Conservation (phyloP, 2,329 filamentous ascomycete genomes). For the Lecanoromycetidae sp. region DNA sequence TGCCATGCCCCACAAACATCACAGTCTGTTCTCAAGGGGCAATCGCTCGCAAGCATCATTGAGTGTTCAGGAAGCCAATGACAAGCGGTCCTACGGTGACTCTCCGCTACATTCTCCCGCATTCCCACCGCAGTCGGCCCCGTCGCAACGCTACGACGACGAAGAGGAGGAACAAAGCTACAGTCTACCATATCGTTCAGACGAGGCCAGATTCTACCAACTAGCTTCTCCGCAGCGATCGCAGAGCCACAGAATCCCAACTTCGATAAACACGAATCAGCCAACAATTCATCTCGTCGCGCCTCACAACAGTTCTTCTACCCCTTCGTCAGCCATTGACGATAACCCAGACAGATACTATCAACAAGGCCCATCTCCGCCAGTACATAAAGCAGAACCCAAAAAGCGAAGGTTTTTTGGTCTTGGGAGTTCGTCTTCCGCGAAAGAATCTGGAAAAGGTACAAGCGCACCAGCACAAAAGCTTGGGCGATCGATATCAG, state of each 20-base stretch:
- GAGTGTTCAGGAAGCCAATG: conserved; percentile 8
- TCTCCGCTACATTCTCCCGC: conserved; percentile 17
- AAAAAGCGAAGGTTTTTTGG: conserved; percentile 21
- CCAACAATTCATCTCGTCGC: conserved; percentile 17
- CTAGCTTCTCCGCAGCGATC: conserved; percentile 11
- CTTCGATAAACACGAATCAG: conserved; percentile 10
- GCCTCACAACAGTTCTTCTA: conserved; percentile 13
- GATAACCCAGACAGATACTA: conserved; percentile 32
- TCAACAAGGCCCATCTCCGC: conserved; percentile 18
- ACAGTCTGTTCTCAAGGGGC: conserved; percentile 7
- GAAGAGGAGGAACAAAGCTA: conserved; percentile 9
- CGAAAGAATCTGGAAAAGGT: conserved; percentile 13
- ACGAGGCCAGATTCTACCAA: conserved; percentile 13
- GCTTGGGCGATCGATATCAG: conserved; percentile 22
- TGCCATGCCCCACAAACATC: conserved; percentile 15
- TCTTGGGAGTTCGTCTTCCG: conserved; percentile 19
- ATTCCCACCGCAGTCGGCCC: conserved; percentile 10
- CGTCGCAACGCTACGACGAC: conserved; percentile 6
- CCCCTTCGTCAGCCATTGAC: conserved; percentile 13
- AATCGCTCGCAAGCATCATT: conserved; percentile 17
- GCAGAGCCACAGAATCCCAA: conserved; percentile 16
- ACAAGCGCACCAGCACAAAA: conserved; percentile 14
- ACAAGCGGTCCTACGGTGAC: conserved; percentile 14
- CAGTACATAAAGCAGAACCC: conserved; percentile 29
- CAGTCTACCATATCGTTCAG: conserved; percentile 6